Evolutionary conservation across 2,329 filamentous ascomycete species (phyloP).

Genomic region (Beauveria pseudobassiana): DNA sequence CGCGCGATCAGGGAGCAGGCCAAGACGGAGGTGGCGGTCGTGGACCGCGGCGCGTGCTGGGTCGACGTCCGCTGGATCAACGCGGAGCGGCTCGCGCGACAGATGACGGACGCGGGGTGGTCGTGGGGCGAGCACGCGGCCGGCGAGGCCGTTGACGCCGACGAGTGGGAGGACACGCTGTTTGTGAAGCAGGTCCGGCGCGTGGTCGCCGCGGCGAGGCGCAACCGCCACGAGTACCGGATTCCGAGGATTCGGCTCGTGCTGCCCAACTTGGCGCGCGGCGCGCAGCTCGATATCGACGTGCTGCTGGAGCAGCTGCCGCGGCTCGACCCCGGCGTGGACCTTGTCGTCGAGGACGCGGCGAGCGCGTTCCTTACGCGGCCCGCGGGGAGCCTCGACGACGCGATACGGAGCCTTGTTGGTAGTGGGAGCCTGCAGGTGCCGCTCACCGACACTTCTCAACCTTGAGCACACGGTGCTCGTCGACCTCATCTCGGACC

Average conservation of each 20-base stretch:
- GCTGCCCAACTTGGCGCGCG: conserved; percentile 25
- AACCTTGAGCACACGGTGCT: conserved; percentile 36
- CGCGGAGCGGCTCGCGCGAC: conserved; percentile 26
- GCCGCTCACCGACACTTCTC: conserved; percentile 25
- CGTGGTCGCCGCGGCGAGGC: conserved; percentile 28
- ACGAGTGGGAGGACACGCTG: conserved; percentile 28
- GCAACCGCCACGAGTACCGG: conserved; percentile 29
- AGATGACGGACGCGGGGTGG: conserved; percentile 36
- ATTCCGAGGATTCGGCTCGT: conserved; percentile 29
- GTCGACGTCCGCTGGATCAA: conserved; percentile 24
- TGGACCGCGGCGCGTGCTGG: conserved; percentile 29
- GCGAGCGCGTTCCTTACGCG: conserved; percentile 19
- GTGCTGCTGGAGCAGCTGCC: conserved; percentile 25
- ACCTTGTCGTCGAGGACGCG: conserved; percentile 26
- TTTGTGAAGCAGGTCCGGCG: conserved; percentile 26
- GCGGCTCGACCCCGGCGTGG: conserved; percentile 23
- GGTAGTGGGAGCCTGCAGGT: conserved; percentile 20
- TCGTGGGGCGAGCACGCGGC: conserved; percentile 30
- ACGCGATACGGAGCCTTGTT: conserved; percentile 24
- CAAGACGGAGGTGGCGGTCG: conserved; percentile 28
- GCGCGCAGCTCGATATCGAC: conserved; percentile 22
- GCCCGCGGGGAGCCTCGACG: conserved; percentile 2
- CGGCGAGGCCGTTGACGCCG: conserved; percentile 23
- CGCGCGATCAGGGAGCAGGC: conserved; percentile 26
- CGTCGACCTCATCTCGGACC: conserved; percentile 32